These are phyloP conservation scores for Kwoniella sp. DNA, from an alignment of 768 basidiomycete species.

Conservation along the genomic window DNA sequence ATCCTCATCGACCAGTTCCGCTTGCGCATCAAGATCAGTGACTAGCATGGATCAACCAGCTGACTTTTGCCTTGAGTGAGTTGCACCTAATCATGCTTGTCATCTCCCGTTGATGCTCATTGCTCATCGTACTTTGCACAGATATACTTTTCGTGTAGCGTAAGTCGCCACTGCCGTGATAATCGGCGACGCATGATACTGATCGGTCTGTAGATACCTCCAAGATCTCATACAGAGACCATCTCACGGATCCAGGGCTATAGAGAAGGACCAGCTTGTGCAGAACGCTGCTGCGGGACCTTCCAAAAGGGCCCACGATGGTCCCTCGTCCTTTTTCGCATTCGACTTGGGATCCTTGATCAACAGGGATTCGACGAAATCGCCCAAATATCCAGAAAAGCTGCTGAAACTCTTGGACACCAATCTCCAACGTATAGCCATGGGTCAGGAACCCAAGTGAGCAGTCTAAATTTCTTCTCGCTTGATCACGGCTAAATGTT, in stretches of 20 bases:
- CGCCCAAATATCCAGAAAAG: conserved; percentile 91
- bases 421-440: conserved; percentile 86
- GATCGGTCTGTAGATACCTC: neutral
- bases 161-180: conserved; percentile 10
- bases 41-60: neutral
- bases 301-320: conserved; percentile 23
- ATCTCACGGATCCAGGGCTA: neutral
- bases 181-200: neutral
- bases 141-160: conserved; percentile 44
- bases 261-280: neutral
- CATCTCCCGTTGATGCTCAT: neutral
- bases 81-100: neutral
- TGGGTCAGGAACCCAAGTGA: conserved; percentile 87
- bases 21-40: neutral
- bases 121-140: conserved; percentile 7
- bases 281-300: conserved; percentile 8
- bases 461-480: conserved; percentile 57
- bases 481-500: neutral
- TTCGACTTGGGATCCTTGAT: conserved; percentile 38
- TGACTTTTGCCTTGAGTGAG: conserved; percentile 25
- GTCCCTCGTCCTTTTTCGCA: conserved; percentile 31
- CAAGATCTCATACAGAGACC: neutral
- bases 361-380: conserved; percentile 60
- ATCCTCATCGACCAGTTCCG: too few species aligned
- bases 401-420: conserved; percentile 85